Conservation (phyloP, 192 early-diverging fungal species). For the Pilaira anomala region DNA sequence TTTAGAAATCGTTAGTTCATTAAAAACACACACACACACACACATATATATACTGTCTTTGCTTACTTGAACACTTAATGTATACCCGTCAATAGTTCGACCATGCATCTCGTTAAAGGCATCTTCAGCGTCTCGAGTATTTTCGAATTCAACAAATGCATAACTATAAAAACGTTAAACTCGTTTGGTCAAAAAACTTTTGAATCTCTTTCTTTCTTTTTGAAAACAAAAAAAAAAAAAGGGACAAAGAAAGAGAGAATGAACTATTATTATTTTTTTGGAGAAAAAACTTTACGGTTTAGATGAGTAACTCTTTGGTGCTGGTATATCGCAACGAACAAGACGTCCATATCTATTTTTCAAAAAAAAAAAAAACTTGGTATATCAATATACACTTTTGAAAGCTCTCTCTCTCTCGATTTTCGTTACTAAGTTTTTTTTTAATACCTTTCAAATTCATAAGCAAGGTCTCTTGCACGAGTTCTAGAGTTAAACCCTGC, state of each 20-base stretch:
- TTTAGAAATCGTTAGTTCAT: neutral
- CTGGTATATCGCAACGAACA: conserved; percentile 85
- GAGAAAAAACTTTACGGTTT: conserved; percentile 67
- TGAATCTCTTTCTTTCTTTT: neutral
- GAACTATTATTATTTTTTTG: no score
- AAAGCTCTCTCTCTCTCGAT: no score
- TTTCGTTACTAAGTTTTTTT: no score
- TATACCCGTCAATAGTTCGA: conserved; percentile 68
- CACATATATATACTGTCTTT: neutral
- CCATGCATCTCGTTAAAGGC: conserved; percentile 92
- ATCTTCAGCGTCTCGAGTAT: conserved; percentile 84
- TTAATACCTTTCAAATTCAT: conserved; percentile 88
- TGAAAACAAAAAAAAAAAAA: neutral
- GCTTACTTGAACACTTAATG: conserved; percentile 74
- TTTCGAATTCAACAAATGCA: conserved; percentile 95
- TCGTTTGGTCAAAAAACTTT: neutral
- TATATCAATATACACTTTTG: no score
- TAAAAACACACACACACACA: neutral
- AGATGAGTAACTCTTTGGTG: conserved; percentile 52
- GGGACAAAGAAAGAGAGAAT: neutral
- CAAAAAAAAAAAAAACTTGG: no score
- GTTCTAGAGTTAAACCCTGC: conserved; percentile 74
- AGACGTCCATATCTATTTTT: conserved; percentile 78
- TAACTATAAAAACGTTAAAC: conserved; percentile 51
- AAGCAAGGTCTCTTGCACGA: conserved; percentile 86